Conservation (phyloP, 768 basidiomycete species). For the Suillus lakei region DNA sequence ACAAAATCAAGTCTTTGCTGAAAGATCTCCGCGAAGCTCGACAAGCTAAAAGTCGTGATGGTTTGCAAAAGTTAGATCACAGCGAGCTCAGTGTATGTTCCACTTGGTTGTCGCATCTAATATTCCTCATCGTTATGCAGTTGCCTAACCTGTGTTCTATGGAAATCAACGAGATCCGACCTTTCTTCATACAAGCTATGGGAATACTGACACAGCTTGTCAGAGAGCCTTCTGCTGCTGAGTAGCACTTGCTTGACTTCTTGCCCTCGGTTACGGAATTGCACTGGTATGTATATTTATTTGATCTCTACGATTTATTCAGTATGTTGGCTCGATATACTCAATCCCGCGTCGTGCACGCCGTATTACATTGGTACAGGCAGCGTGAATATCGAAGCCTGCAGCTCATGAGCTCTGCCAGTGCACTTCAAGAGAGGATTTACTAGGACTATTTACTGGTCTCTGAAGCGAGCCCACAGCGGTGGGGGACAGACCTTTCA, state of each 20-base stretch:
- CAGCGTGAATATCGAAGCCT: background rate
- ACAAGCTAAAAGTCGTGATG: slow-evolving; percentile 91
- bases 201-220: slow-evolving; percentile 64
- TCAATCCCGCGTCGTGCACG: background rate
- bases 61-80: slow-evolving; percentile 79
- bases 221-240: slow-evolving; percentile 20
- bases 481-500: background rate
- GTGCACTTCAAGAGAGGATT: background rate
- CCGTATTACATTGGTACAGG: background rate
- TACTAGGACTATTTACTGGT: no score
- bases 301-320: background rate
- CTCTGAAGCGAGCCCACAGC: background rate
- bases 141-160: slow-evolving; percentile 84
- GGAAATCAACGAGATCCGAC: slow-evolving; percentile 94
- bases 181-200: slow-evolving; percentile 88
- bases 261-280: background rate
- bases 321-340: background rate
- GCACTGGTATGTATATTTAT: background rate
- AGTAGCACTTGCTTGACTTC: background rate
- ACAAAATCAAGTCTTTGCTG: slow-evolving; percentile 81
- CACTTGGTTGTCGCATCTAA: slow-evolving; percentile 3
- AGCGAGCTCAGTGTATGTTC: slow-evolving; percentile 71
- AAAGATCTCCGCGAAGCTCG: slow-evolving; percentile 97
- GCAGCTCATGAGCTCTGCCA: background rate
- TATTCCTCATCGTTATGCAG: slow-evolving; percentile 41